Evolutionary conservation across 164 flowering plant species (phyloP).

Genomic region (Hamamelis virginiana): DNA sequence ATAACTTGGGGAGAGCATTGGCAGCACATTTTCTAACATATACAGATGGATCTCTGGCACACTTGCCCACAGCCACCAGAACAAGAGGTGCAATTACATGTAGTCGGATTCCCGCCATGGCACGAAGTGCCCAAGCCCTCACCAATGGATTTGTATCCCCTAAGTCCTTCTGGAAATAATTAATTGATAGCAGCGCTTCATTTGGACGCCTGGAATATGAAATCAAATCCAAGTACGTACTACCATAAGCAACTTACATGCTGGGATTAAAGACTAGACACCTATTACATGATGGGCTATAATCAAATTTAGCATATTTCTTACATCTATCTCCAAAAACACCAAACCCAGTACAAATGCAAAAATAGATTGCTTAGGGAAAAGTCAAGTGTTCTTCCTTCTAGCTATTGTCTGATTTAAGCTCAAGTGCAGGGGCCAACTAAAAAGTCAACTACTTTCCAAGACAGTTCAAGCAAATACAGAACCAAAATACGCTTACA

Average conservation of each 20-base stretch:
- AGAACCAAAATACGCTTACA: too few relatives aligned
- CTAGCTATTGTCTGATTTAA: not conserved
- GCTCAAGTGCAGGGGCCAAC: not conserved
- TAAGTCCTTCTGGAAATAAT: slow-evolving; percentile 94
- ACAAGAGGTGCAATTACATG: slow-evolving; percentile 91
- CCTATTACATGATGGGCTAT: not conserved
- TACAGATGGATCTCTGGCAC: slow-evolving; percentile 92
- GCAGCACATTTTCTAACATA: slow-evolving; percentile 99
- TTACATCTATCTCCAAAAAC: not conserved
- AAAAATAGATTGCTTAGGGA: not conserved
- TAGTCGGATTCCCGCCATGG: slow-evolving; percentile 96
- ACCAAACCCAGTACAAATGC: not conserved
- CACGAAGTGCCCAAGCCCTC: slow-evolving; percentile 99
- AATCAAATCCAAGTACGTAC: slow-evolving; percentile 2
- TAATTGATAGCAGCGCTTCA: slow-evolving; percentile 94
- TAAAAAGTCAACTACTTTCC: not conserved
- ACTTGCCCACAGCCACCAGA: slow-evolving; percentile 77
- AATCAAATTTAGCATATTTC: not conserved
- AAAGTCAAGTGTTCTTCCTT: not conserved
- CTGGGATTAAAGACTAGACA: not conserved
- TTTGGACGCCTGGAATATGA: slow-evolving; percentile 80
- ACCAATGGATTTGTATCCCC: slow-evolving; percentile 95
- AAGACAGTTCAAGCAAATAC: not conserved
- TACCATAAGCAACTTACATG: not conserved
- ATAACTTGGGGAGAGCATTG: slow-evolving; percentile 88